Percentiles rank a stretch among this genome's conserved stretches.
Evolutionary conservation across 768 basidiomycete species (phyloP).

Genomic region (Tulasnella sp.): DNA sequence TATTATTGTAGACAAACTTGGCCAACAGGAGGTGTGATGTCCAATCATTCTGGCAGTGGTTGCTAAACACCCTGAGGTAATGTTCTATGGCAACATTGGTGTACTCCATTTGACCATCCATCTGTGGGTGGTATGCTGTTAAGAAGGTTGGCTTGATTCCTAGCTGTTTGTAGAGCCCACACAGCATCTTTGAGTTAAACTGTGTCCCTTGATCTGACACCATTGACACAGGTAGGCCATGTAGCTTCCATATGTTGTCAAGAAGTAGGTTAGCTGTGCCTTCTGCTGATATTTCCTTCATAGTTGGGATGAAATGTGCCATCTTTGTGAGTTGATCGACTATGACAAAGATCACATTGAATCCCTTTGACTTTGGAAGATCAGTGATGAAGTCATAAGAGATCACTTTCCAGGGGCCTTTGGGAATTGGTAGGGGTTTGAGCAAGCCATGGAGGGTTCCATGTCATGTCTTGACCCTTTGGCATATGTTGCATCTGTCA

Average conservation of each 20-base stretch:
- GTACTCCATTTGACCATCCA: constrained; percentile 14
- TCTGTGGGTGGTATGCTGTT: constrained; percentile 9
- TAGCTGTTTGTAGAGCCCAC: background rate
- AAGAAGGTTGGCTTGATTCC: background rate
- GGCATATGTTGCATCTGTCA: constrained; percentile 21
- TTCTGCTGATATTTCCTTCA: background rate
- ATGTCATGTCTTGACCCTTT: constrained; percentile 15
- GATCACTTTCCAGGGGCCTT: constrained; percentile 23
- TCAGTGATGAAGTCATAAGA: constrained; percentile 23
- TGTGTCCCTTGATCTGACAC: background rate
- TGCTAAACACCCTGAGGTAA: constrained; percentile 8
- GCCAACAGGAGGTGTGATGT: background rate
- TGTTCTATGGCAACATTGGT: constrained; percentile 6
- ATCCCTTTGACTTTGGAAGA: background rate
- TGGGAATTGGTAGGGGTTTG: constrained; percentile 21
- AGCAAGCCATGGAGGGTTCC: constrained; percentile 20
- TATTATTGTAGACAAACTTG: constrained; percentile 11
- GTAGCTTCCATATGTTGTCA: background rate
- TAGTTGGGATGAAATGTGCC: constrained; percentile 7
- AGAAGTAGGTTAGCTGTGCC: background rate
- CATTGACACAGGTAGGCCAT: background rate
- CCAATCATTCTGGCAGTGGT: constrained; percentile 4
- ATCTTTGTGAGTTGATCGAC: constrained; percentile 9
- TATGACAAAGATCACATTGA: background rate
- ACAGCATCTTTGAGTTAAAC: background rate